Conservation (phyloP, 1,284 basidiomycete species). For the Melampsora americana region DNA sequence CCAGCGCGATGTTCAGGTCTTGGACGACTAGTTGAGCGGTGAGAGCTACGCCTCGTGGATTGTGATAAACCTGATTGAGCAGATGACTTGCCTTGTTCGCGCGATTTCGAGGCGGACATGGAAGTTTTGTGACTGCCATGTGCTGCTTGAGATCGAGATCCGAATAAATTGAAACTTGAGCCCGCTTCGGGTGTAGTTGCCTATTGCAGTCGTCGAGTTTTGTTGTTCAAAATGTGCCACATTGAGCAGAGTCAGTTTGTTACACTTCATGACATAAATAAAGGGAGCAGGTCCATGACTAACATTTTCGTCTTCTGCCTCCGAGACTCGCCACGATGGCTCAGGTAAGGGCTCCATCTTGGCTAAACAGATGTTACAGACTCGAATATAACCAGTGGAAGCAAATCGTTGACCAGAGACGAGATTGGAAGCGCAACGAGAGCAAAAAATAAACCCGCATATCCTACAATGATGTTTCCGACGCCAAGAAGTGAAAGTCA, state of each 20-base stretch:
- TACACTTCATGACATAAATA: background rate
- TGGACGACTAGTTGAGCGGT: background rate
- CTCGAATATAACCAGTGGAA: constrained; percentile 50
- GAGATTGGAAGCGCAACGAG: constrained; percentile 52
- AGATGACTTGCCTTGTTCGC: background rate
- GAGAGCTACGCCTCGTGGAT: constrained; percentile 2
- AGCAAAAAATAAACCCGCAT: constrained; percentile 62
- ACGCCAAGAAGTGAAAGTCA: constrained; percentile 83
- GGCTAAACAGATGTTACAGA: constrained; percentile 53
- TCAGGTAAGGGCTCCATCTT: constrained; percentile 48
- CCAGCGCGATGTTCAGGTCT: background rate
- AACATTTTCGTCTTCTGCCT: constrained; percentile 36
- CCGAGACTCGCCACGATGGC: constrained; percentile 11
- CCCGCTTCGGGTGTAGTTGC: constrained; percentile 9
- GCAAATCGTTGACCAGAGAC: constrained; percentile 52
- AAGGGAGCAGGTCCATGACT: background rate
- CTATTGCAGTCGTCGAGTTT: background rate
- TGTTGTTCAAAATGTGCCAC: background rate
- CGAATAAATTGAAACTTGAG: constrained; percentile 25
- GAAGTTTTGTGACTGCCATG: constrained; percentile 15
- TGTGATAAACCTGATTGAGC: background rate
- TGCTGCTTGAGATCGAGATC: constrained; percentile 21
- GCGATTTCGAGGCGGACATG: background rate
- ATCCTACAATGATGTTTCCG: constrained; percentile 92
- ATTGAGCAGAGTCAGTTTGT: too few relatives aligned